Percentiles rank a stretch among this genome's conserved stretches.
Evolutionary conservation across 1,284 basidiomycete species (phyloP).

Genomic region (Ceratobasidium sp.): DNA sequence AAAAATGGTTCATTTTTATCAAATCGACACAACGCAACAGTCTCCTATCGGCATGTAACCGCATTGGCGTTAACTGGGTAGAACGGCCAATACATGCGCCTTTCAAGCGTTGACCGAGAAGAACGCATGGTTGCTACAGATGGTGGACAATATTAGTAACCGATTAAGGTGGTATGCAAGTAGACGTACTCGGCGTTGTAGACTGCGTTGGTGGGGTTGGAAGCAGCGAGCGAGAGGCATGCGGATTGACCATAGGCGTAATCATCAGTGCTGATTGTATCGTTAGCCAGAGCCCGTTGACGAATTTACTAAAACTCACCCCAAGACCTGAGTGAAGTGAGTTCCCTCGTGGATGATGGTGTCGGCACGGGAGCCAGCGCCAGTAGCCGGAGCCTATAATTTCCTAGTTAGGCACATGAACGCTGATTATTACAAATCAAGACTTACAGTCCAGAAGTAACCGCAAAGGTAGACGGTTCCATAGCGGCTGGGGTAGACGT

Average conservation of each 20-base stretch:
- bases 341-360: constrained; percentile 39
- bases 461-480: constrained; percentile 36
- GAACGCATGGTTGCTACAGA: too few species aligned
- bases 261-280: constrained; percentile 37
- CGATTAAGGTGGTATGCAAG: too few species aligned
- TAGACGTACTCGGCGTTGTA: constrained; percentile 39
- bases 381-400: constrained; percentile 33
- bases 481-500: constrained; percentile 37
- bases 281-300: too few species aligned
- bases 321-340: constrained; percentile 37
- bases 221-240: constrained; percentile 33
- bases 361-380: constrained; percentile 36
- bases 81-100: too few species aligned
- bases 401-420: background rate
- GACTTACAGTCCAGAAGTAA: constrained; percentile 35
- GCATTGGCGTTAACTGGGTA: too few species aligned
- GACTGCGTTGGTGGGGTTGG: constrained; percentile 33
- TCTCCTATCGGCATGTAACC: too few species aligned
- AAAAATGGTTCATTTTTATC: too few species aligned
- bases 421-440: background rate
- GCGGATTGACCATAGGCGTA: constrained; percentile 33
- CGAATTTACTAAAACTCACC: too few species aligned
- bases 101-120: too few species aligned
- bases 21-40: too few species aligned
- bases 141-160: too few species aligned